phyloP scores from a whole-genome alignment of 2,329 filamentous ascomycete genomes.

The Paraphaeosphaeria minitans region DNA sequence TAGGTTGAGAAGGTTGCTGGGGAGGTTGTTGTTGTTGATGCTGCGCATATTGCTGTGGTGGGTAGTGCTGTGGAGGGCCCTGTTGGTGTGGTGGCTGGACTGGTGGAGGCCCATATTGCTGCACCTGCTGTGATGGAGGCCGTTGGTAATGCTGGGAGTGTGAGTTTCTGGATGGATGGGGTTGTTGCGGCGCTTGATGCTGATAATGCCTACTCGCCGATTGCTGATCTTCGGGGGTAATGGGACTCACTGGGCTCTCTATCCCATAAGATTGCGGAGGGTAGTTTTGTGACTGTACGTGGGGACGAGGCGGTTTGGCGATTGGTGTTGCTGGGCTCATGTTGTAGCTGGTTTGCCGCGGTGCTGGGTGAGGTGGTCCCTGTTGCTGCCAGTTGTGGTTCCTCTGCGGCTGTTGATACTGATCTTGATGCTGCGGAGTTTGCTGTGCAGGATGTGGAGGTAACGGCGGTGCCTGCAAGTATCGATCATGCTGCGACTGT shows the following conservation, averaged over 20 bases:
- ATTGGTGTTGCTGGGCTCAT: slow-evolving; percentile 33
- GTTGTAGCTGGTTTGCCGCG: slow-evolving; percentile 30
- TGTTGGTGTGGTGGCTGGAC: slow-evolving; percentile 11
- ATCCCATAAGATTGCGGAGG: slow-evolving; percentile 29
- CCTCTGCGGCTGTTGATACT: slow-evolving; percentile 21
- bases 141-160: slow-evolving; percentile 24
- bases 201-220: slow-evolving; percentile 24
- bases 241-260: slow-evolving; percentile 46
- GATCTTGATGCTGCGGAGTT: slow-evolving; percentile 24
- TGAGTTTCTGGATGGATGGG: slow-evolving; percentile 15
- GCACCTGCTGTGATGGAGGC: slow-evolving; percentile 24
- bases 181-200: slow-evolving; percentile 24
- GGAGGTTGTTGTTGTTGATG: slow-evolving; percentile 44
- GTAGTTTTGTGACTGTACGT: slow-evolving; percentile 33
- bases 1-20: slow-evolving; percentile 14
- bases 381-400: slow-evolving; percentile 27
- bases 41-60: slow-evolving; percentile 34
- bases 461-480: slow-evolving; percentile 39
- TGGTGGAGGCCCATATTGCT: slow-evolving; percentile 16
- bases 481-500: slow-evolving; percentile 31
- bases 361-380: slow-evolving; percentile 22
- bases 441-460: slow-evolving; percentile 42
- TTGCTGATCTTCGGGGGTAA: slow-evolving; percentile 36
- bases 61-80: slow-evolving; percentile 13
- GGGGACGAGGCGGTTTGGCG: slow-evolving; percentile 35